Evolutionary conservation across 2,329 filamentous ascomycete genomes (phyloP).

Genomic region (Cryphonectria radicalis): DNA sequence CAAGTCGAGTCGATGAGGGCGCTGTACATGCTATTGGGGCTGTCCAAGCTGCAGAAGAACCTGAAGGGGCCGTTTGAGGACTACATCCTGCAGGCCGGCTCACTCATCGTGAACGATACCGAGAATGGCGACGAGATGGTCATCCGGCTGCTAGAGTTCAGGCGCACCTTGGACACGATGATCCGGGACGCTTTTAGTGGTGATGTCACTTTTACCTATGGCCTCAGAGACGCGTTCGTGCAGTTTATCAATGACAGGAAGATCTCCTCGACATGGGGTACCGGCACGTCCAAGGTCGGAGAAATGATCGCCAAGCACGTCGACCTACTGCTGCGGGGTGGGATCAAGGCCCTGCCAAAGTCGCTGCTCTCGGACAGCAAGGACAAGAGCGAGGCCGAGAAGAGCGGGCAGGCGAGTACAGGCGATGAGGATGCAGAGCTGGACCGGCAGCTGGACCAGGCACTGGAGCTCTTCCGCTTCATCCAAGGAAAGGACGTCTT

Average conservation of each 20-base stretch:
- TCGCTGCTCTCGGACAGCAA: constrained; percentile 66
- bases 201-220: constrained; percentile 77
- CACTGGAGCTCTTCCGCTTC: constrained; percentile 92
- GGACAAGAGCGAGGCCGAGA: constrained; percentile 61
- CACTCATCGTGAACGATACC: constrained; percentile 78
- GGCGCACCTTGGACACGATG: constrained; percentile 76
- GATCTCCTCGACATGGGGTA: constrained; percentile 71
- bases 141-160: constrained; percentile 77
- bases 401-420: constrained; percentile 66
- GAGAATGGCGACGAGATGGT: constrained; percentile 85
- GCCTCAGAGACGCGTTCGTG: constrained; percentile 82
- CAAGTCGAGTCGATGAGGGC: constrained; percentile 73
- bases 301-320: constrained; percentile 99
- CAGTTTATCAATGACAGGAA: constrained; percentile 91
- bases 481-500: constrained; percentile 98
- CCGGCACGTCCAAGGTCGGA: constrained; percentile 89
- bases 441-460: constrained; percentile 88
- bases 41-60: constrained; percentile 70
- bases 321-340: constrained; percentile 84
- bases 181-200: constrained; percentile 77
- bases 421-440: constrained; percentile 91
- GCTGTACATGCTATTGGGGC: constrained; percentile 76
- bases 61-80: constrained; percentile 75
- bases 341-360: constrained; percentile 79
- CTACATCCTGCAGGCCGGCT: constrained; percentile 78